A percentile compares a stretch with the other conserved stretches of the same genome.
These are phyloP conservation scores for Calonectria henricotiae DNA, from an alignment of 2,329 filamentous ascomycete species.

Conservation along the genomic window DNA sequence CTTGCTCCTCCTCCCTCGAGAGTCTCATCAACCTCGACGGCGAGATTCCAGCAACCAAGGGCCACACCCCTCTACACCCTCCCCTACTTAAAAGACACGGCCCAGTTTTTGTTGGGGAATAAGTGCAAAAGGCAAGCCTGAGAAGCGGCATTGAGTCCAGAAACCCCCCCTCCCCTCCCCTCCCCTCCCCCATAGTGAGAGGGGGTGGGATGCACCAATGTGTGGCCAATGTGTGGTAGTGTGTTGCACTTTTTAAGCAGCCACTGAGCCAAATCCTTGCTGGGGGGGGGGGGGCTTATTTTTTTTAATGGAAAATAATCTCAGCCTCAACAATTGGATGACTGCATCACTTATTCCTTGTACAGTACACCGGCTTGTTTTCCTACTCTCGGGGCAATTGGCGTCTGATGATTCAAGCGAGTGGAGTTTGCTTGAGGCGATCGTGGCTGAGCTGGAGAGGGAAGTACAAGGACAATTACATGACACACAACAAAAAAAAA, in stretches of 20 bases:
- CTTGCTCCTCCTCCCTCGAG: neutral
- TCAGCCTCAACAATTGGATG: conserved; percentile 1
- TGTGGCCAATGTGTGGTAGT: neutral
- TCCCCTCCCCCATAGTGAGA: no score
- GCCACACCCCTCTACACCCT: no score
- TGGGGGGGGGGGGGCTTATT: neutral
- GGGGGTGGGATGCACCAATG: neutral
- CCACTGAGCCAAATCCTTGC: neutral
- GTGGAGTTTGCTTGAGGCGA: neutral
- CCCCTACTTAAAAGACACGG: neutral
- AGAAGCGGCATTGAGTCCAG: neutral
- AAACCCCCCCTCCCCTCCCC: no score
- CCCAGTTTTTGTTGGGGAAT: no score
- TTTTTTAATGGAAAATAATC: neutral
- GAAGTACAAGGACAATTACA: conserved; percentile 6
- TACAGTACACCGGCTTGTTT: neutral
- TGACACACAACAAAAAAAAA: neutral
- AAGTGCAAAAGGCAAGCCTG: neutral
- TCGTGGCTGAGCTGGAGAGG: neutral
- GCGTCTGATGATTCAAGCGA: neutral
- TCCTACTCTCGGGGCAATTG: neutral
- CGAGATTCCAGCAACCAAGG: neutral
- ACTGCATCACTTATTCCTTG: neutral
- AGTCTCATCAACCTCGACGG: neutral
- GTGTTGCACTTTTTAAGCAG: neutral